These are phyloP conservation scores for Chlamydomonas reinhardtii DNA, from an alignment of 163 green algal genomes.

Conservation along the genomic window DNA sequence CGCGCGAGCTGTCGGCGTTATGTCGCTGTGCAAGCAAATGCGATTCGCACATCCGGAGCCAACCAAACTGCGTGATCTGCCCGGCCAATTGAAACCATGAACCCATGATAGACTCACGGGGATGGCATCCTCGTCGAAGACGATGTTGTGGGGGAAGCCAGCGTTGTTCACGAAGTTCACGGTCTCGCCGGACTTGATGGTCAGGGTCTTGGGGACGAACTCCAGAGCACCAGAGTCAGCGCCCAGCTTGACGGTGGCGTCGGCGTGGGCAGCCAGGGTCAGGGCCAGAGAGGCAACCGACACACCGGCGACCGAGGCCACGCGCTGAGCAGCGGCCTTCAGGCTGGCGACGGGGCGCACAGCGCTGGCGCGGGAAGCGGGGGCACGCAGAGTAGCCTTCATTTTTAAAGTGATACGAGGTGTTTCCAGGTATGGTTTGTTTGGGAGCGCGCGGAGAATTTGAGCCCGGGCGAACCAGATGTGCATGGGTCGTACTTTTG, in stretches of 20 bases:
- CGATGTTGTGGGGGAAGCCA: constrained; percentile 93
- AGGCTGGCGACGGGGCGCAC: constrained; percentile 44
- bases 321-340: constrained; percentile 48
- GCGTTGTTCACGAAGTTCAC: constrained; percentile 93
- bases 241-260: constrained; percentile 86
- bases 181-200: constrained; percentile 83
- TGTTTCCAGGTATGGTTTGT: constrained; percentile 13
- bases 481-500: too few species aligned
- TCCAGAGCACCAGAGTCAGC: constrained; percentile 84
- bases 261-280: constrained; percentile 78
- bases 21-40: too few species aligned
- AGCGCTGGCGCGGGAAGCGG: constrained; percentile 20
- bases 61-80: not conserved
- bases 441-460: too few species aligned
- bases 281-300: constrained; percentile 80
- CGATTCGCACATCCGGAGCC: too few species aligned
- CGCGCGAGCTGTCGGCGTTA: too few species aligned
- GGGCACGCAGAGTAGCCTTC: constrained; percentile 38
- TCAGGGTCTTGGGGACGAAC: constrained; percentile 87
- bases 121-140: constrained; percentile 98
- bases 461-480: too few species aligned
- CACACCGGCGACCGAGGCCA: constrained; percentile 75
- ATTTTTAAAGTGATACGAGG: constrained; percentile 17
- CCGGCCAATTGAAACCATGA: not conserved
- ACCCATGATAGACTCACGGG: constrained; percentile 67